Conservation (phyloP, 371 early-diverging fungal species). For the Lichtheimia ramosa region DNA sequence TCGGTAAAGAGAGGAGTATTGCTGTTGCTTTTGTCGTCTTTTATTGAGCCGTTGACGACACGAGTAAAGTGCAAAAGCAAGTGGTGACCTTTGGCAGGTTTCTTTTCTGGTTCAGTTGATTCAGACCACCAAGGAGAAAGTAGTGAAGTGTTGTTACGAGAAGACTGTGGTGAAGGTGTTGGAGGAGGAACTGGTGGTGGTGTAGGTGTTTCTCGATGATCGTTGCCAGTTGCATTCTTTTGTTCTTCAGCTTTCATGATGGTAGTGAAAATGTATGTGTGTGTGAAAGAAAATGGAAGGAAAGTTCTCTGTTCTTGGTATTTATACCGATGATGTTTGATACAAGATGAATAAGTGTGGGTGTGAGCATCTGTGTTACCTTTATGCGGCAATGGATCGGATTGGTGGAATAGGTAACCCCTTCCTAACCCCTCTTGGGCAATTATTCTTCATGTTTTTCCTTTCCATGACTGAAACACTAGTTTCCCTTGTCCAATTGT, state of each 20-base stretch:
- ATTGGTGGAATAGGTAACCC: too few species aligned
- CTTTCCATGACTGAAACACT: too few species aligned
- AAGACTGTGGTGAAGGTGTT: slow-evolving; percentile 7
- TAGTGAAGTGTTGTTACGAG: slow-evolving; percentile 9
- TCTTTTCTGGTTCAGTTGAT: slow-evolving; percentile 4
- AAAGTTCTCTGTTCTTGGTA: background rate
- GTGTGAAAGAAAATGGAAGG: slow-evolving; percentile 1
- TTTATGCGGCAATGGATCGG: background rate
- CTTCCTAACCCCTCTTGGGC: too few species aligned
- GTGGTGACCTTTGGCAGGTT: slow-evolving; percentile 1
- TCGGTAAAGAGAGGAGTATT: background rate
- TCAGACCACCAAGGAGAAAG: slow-evolving; percentile 17
- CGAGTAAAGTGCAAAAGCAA: slow-evolving; percentile 13
- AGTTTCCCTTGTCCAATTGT: too few species aligned
- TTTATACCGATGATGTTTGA: too few species aligned
- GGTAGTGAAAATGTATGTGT: background rate
- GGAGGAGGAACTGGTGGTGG: slow-evolving; percentile 15
- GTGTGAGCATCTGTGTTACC: slow-evolving; percentile 1
- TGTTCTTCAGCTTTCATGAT: background rate
- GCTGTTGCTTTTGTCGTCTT: background rate
- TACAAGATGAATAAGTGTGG: background rate
- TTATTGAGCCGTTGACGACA: background rate
- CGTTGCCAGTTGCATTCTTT: background rate
- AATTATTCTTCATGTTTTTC: too few species aligned
- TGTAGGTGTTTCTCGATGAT: slow-evolving; percentile 1